Evolutionary conservation across 306 rosid species (phyloP).

Genomic region (Fagus sylvatica): DNA sequence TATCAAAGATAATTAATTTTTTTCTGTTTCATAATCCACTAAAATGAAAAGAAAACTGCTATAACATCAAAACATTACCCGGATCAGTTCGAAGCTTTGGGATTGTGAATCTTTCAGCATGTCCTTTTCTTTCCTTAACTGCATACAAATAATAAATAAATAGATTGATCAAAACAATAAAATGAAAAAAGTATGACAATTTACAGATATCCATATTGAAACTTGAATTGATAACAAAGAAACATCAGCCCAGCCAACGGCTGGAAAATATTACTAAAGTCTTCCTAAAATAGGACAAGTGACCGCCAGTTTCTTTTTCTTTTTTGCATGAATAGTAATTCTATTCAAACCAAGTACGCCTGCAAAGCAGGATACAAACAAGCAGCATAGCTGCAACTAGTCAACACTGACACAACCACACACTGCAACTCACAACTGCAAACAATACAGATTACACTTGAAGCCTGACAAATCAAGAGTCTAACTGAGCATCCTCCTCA

Average conservation of each 20-base stretch:
- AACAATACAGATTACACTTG: no score
- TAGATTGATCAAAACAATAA: neutral
- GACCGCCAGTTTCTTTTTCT: neutral
- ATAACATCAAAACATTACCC: constrained; percentile 38
- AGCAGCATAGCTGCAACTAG: no score
- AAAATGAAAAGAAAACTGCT: constrained; percentile 7
- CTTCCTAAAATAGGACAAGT: neutral
- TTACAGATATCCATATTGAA: neutral
- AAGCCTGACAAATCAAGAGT: no score
- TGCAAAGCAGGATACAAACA: no score
- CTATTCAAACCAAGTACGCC: no score
- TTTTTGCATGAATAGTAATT: no score
- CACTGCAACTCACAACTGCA: no score
- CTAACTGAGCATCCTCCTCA: no score
- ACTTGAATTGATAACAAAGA: neutral
- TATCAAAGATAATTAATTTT: neutral
- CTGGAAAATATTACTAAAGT: neutral
- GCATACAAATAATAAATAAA: constrained; percentile 33
- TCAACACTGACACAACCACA: no score
- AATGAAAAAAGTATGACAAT: neutral
- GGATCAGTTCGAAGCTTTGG: constrained; percentile 51
- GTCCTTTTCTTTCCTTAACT: constrained; percentile 67
- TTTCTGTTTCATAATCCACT: neutral
- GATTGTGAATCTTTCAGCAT: constrained; percentile 56
- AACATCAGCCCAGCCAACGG: neutral